Conservation (phyloP, 1,284 basidiomycete species). For the Marasmius oreades region DNA sequence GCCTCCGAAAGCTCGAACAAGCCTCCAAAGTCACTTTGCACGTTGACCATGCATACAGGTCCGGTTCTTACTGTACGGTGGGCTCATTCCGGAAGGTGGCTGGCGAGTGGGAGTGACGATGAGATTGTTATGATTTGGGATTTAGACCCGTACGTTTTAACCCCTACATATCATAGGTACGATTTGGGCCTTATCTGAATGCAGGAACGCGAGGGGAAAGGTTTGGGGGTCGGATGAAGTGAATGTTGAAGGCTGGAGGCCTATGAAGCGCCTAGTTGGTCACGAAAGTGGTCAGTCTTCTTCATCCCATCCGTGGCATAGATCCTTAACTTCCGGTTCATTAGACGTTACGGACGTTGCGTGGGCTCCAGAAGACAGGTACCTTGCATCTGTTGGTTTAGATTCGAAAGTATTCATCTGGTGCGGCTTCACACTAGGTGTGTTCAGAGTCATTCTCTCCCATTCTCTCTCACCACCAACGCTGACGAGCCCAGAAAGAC, state of each 20-base stretch:
- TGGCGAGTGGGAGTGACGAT: conserved; percentile 97
- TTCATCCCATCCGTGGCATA: background rate
- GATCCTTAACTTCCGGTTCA: conserved; percentile 2
- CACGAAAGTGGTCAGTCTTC: conserved; percentile 79
- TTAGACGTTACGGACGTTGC: conserved; percentile 93
- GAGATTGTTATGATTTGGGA: conserved; percentile 97
- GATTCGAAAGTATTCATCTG: conserved; percentile 92
- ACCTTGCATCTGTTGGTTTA: conserved; percentile 91
- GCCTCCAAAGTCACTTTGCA: conserved; percentile 86
- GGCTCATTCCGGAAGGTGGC: conserved; percentile 91
- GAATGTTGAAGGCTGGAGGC: conserved; percentile 98
- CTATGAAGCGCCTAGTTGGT: conserved; percentile 85
- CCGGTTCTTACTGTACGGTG: conserved; percentile 94
- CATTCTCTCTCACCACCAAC: background rate
- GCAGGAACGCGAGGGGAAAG: conserved; percentile 74
- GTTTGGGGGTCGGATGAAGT: conserved; percentile 92
- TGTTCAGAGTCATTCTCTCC: conserved; percentile 20
- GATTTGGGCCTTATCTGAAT: background rate
- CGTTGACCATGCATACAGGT: conserved; percentile 91
- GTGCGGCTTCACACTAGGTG: conserved; percentile 87
- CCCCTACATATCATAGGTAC: background rate
- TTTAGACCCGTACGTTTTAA: conserved; percentile 78
- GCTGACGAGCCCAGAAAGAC: conserved; percentile 50
- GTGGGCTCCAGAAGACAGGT: conserved; percentile 91
- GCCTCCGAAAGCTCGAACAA: conserved; percentile 70